Evolutionary conservation across 179 eudicot species (phyloP), one percentile per base, ranked within the genome.

Genomic region (Gypsophila paniculata): DNA sequence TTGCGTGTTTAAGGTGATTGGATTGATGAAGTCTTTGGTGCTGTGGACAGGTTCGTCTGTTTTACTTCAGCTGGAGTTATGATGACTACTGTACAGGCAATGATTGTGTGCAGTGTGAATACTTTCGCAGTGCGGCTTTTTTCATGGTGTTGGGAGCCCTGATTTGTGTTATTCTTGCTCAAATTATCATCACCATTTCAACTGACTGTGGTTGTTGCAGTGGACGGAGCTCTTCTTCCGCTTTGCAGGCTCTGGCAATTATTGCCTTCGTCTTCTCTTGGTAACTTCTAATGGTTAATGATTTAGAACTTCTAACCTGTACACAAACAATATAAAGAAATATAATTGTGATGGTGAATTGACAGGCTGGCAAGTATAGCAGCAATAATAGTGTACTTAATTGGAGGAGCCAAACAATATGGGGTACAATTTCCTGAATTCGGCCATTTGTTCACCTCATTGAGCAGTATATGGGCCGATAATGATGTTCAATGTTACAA

Each of bases 151-250:
- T 65, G 18, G 71, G n/a, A 2, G 71, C 76, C 6, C 25, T 65
- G 21, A n/a, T 73, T 65, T 73, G 61, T 23, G 57, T 65, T 26
- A 38, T 73, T 4, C 44, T 65, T 5, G 71, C 76, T 22, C 76
- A 73, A 42, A 65, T 73, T 23, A 25, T 65, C 18, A 55, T 73
- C 18, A 73, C 34, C 44, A 65, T 57, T 42, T 8, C 76, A 65
- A 23, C 71, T 9, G 71, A 65, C 57, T 73, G 76, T 55, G 76
- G 76, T 11, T 73, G 76, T 57, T 55, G 71, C 21, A 65, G 51
- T 22, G 63, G 71, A 8, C 38, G 44, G 12, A 22, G 8, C 17
- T 65, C 76, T 54, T 73, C 76, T 8, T 46, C 76, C 0, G 55
- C 46, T 12, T 54, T 21, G 12, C 71, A 38, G 39, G 14, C 57